Percentiles rank a stretch among this genome's conserved stretches.
phyloP scores from a whole-genome alignment of 1,284 basidiomycete genomes.

The Ceratorhiza oryzae-sativae region DNA sequence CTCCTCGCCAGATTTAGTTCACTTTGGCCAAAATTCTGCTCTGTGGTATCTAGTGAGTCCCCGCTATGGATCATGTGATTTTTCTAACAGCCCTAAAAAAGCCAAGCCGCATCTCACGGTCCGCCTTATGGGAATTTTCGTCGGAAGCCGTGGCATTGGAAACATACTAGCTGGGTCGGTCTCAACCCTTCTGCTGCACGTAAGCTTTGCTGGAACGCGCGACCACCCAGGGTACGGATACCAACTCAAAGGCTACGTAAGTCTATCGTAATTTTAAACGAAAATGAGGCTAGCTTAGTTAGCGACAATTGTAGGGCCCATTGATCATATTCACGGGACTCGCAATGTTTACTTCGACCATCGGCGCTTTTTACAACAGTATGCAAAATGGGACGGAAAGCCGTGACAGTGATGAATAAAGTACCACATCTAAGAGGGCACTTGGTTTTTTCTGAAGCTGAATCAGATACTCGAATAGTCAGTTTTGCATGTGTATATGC shows the following conservation, averaged over 20 bases:
- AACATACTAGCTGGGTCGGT: constrained; percentile 28
- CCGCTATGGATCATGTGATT: no score
- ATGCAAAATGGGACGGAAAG: background rate
- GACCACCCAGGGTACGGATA: constrained; percentile 6
- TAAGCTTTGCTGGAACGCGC: background rate
- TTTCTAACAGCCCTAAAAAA: constrained; percentile 1
- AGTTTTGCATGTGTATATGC: background rate
- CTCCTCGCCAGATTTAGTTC: constrained; percentile 37
- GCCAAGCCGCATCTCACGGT: constrained; percentile 38
- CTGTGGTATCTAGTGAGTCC: constrained; percentile 39
- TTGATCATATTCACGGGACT: constrained; percentile 33
- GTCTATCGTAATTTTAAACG: background rate
- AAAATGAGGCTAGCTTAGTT: background rate
- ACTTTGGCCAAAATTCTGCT: constrained; percentile 42
- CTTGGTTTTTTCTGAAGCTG: background rate
- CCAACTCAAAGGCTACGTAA: constrained; percentile 29
- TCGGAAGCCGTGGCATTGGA: constrained; percentile 30
- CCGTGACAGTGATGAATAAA: background rate
- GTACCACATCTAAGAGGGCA: background rate
- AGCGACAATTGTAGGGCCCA: background rate
- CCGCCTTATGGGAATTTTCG: constrained; percentile 41
- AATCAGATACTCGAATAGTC: background rate
- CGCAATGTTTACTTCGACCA: constrained; percentile 3
- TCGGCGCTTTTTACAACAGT: constrained; percentile 23
- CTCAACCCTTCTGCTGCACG: constrained; percentile 9